These are phyloP conservation scores for Suaeda aralocaspica DNA, from an alignment of 148 eudicot species.

Conservation along the genomic window DNA sequence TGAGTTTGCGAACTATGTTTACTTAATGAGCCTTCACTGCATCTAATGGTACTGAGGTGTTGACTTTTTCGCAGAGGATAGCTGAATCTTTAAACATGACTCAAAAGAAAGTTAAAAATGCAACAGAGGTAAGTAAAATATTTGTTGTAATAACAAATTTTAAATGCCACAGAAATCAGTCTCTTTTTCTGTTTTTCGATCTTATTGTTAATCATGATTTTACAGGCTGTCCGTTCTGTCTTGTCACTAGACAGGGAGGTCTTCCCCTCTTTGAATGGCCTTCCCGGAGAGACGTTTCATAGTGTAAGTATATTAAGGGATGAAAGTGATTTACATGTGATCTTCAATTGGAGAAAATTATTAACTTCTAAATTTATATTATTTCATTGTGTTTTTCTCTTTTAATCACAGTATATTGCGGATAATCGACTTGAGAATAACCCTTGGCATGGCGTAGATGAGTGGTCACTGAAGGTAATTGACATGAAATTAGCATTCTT, in stretches of 20 bases:
- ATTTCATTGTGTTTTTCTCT: not conserved
- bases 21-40: not conserved
- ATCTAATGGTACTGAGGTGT: slow-evolving; percentile 8
- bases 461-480: slow-evolving; percentile 78
- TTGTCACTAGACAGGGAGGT: slow-evolving; percentile 82
- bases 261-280: slow-evolving; percentile 73
- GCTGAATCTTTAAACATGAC: slow-evolving; percentile 85
- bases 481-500: not conserved
- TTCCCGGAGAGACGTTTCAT: slow-evolving; percentile 78
- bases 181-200: not conserved
- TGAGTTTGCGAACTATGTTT: not conserved
- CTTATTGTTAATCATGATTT: slow-evolving; percentile 13
- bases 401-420: slow-evolving; percentile 71
- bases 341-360: not conserved
- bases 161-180: not conserved
- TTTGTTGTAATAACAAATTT: not conserved
- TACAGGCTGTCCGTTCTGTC: slow-evolving; percentile 70
- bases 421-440: slow-evolving; percentile 70
- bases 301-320: slow-evolving; percentile 55
- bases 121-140: slow-evolving; percentile 63
- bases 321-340: not conserved
- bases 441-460: slow-evolving; percentile 83
- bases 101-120: slow-evolving; percentile 81
- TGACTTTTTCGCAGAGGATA: slow-evolving; percentile 48
- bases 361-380: slow-evolving; percentile 4